A percentile compares a stretch with the other conserved stretches of the same genome.
These are phyloP conservation scores for Massospora cicadina DNA, from an alignment of 371 early-diverging fungal species.

Conservation along the genomic window DNA sequence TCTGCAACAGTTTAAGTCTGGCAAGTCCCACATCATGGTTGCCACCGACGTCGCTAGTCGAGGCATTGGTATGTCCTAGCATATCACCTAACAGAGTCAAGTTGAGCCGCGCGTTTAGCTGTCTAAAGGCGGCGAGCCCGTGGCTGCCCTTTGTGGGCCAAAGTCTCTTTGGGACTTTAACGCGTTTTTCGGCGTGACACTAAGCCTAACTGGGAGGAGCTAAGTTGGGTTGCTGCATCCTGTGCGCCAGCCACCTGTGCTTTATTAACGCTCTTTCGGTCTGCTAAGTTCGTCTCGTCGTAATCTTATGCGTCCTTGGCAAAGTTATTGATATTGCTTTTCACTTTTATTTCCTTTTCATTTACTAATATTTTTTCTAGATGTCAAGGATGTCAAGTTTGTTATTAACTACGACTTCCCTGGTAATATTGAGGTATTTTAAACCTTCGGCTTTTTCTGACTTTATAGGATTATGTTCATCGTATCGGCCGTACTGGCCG, in stretches of 20 bases:
- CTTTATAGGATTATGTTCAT: slow-evolving; percentile 77
- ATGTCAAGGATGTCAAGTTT: slow-evolving; percentile 84
- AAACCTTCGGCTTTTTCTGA: neutral
- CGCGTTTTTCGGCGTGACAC: neutral
- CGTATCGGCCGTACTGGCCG: slow-evolving; percentile 99
- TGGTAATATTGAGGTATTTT: slow-evolving; percentile 57
- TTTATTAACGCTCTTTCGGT: neutral
- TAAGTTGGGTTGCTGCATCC: neutral
- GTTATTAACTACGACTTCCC: slow-evolving; percentile 98
- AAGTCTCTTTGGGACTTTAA: neutral
- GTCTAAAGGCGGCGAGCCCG: neutral
- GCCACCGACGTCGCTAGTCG: slow-evolving; percentile 99
- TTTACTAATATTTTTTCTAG: slow-evolving; percentile 19
- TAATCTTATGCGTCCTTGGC: neutral
- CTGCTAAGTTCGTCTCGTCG: neutral
- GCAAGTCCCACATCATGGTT: slow-evolving; percentile 85
- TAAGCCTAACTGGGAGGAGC: neutral
- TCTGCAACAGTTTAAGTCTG: slow-evolving; percentile 76
- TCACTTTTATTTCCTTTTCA: neutral
- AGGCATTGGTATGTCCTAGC: slow-evolving; percentile 82
- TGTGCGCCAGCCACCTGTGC: neutral
- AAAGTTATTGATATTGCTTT: neutral
- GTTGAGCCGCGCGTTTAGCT: neutral
- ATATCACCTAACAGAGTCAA: neutral
- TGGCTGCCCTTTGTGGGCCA: neutral